Conservation (phyloP, 306 rosid species). For the Cicer yamashitae region DNA sequence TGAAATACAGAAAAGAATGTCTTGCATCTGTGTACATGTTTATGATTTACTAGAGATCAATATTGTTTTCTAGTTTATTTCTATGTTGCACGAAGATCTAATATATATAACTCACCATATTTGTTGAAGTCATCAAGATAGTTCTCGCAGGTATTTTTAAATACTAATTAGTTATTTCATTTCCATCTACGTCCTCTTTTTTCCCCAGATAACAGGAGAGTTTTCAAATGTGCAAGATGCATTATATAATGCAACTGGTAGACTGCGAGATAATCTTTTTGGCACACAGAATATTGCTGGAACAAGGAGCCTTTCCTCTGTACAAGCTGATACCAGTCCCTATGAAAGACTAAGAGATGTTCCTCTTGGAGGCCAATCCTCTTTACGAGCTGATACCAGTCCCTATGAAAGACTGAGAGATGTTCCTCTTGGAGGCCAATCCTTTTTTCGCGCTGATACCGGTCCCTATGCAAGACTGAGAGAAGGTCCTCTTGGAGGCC, state of each 20-base stretch:
- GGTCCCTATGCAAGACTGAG: slow-evolving; percentile 62
- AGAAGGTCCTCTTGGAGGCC: slow-evolving; percentile 52
- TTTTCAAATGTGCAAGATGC: slow-evolving; percentile 95
- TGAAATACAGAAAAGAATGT: not conserved
- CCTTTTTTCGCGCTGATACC: slow-evolving; percentile 60
- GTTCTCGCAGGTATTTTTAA: slow-evolving; percentile 24
- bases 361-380: slow-evolving; percentile 38
- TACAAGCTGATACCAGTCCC: slow-evolving; percentile 59
- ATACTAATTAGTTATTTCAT: slow-evolving; percentile 18
- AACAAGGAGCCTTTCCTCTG: slow-evolving; percentile 61
- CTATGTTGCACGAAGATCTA: slow-evolving; percentile 20
- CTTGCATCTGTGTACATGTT: not conserved
- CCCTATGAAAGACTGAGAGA: slow-evolving; percentile 47
- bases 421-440: slow-evolving; percentile 37
- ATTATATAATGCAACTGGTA: slow-evolving; percentile 86
- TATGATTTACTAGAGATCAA: not conserved
- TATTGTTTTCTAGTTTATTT: slow-evolving; percentile 20
- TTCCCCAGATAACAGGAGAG: slow-evolving; percentile 82
- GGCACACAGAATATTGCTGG: slow-evolving; percentile 61
- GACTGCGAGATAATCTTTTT: slow-evolving; percentile 85
- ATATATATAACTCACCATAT: slow-evolving; percentile 20
- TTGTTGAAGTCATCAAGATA: slow-evolving; percentile 27
- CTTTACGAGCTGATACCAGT: slow-evolving; percentile 62
- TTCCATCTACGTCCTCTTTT: slow-evolving; percentile 29
- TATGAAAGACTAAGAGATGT: slow-evolving; percentile 16